phyloP scores from a whole-genome alignment of 2,329 filamentous ascomycete species.

The Cladophialophora immunda region DNA sequence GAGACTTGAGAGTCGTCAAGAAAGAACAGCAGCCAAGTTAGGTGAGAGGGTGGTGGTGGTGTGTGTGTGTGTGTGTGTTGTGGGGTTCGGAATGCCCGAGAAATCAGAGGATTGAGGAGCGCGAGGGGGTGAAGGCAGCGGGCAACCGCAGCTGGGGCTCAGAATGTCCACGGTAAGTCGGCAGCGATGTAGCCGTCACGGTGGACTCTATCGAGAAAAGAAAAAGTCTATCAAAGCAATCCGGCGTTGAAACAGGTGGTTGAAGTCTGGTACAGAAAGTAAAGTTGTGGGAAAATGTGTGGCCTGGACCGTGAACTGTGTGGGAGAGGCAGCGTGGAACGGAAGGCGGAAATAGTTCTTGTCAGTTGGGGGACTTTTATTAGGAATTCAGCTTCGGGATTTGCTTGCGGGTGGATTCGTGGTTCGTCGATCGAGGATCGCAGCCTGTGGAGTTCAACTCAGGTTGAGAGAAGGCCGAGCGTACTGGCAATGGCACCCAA shows the following conservation, averaged over 20 bases:
- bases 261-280: slow-evolving; percentile 15
- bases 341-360: slow-evolving; percentile 20
- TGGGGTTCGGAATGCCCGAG: slow-evolving; percentile 29
- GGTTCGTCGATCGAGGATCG: slow-evolving; percentile 25
- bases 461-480: neutral
- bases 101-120: slow-evolving; percentile 22
- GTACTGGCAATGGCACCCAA: neutral
- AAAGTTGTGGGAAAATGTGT: slow-evolving; percentile 12
- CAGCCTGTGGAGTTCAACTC: slow-evolving; percentile 20
- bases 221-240: neutral
- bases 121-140: slow-evolving; percentile 9
- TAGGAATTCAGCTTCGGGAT: slow-evolving; percentile 23
- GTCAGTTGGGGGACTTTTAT: slow-evolving; percentile 17
- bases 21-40: slow-evolving; percentile 29
- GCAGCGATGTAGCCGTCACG: slow-evolving; percentile 5
- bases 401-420: slow-evolving; percentile 23
- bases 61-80: slow-evolving; percentile 19
- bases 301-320: slow-evolving; percentile 13
- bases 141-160: slow-evolving; percentile 20
- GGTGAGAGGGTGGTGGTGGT: slow-evolving; percentile 19
- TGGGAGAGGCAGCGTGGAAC: slow-evolving; percentile 20
- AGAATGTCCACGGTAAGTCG: slow-evolving; percentile 5
- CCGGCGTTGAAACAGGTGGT: slow-evolving; percentile 2
- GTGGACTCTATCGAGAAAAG: slow-evolving; percentile 5
- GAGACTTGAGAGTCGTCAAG: slow-evolving; percentile 40